Base-by-base conservation (phyloP, 1,284 basidiomycete genomes). In the Ganoderma meredithae region DNA sequence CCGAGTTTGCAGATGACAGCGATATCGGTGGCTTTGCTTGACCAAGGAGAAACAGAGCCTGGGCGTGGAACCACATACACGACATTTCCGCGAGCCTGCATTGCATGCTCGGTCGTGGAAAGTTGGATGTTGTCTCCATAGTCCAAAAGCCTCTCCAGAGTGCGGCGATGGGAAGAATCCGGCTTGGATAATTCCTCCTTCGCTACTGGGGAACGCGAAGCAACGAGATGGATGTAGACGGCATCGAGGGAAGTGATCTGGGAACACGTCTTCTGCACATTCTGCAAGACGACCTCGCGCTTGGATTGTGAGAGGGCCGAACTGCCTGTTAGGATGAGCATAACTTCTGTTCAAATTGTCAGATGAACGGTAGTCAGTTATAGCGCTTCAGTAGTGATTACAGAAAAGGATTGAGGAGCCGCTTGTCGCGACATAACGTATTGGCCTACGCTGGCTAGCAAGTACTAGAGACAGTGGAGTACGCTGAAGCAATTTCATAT, bases 21-120 rank as follows among this genome's bases (percentile, higher is more conserved):
- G 69, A 99, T 99, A 78, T 99, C 96, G 1, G 97, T 98, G 2
- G 97, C 97, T 81, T 99, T 99, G 82, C 94, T 96, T 9, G 96
- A 98, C 97, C 97, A 99, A 0, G 97, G 95, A 25, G 93, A 95
- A 77, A 96, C 91, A 41, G 93, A 92, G 3, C 91, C 92, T 12
- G 85, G 85, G 69, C 96, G 83, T n/a, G 96, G 96, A 10, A 93
- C 81, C 47, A 97, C 88, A 78, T 90, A 97, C 39, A 90, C 81
- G 8, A 90, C 81, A 61, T 88, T 88, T 52, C 77, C 73, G 52
- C 77, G 75, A 22, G 76, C 73, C 36, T 80, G 73, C 44, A 92
- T 76, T 25, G 79, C 79, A 22, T 81, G 71, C 8, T 76, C 74
- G 0, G 90, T 91, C 19, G 74, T 79, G 2, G 83, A 77, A 22